Evolutionary conservation across 2,329 filamentous ascomycete species (phyloP), one percentile per base, ranked within the genome.

Genomic region (Fusarium camptoceras): DNA sequence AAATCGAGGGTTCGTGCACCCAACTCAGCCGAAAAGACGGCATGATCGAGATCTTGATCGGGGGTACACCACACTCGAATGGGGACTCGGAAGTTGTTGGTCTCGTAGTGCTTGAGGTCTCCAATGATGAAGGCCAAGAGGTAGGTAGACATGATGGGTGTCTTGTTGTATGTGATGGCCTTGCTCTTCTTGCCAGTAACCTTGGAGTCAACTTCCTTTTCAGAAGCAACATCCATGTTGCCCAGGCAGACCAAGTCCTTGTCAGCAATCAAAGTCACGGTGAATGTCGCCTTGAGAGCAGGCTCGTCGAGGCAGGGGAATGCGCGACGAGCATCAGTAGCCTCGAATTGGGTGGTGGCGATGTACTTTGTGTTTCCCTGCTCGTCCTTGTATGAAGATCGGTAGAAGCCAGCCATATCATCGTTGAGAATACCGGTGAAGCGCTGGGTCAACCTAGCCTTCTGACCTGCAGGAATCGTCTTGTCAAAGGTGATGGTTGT

Each of bases 301-400:
- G 95, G 95, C 84, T 98, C 96, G 78, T 98, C 95, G 80, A 98
- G 98, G 83, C 95, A 98, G 44, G 95, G 95, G 83, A 98, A 97
- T 9, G 95, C 94, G 74, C 94, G 88, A 75, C 95, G 89, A 67
- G 94, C 94, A 83, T 98, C 95, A 16, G 95, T 98, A 41, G 95
- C 91, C 84, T 98, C 95, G 92, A 98, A 97, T 85, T 98, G 95
- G 20, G 93, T 93, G 27, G 94, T 95, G 28, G 94, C 95, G 77
- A 98, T 86, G 78, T 94, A 92, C 72, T 92, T 92, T 62, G 91
- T 90, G 64, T 88, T 89, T 41, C 95, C 95, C 76, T 96, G 89
- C 50, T 88, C 82, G 66, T 89, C 90, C 85, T 96, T 97, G 86
- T 95, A 98, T 9, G 94, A 97, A 3, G 94, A 97, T 62, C 95